These are phyloP conservation scores for Camptophora hylomeconis DNA, from an alignment of 2,329 filamentous ascomycete species.

Conservation along the genomic window DNA sequence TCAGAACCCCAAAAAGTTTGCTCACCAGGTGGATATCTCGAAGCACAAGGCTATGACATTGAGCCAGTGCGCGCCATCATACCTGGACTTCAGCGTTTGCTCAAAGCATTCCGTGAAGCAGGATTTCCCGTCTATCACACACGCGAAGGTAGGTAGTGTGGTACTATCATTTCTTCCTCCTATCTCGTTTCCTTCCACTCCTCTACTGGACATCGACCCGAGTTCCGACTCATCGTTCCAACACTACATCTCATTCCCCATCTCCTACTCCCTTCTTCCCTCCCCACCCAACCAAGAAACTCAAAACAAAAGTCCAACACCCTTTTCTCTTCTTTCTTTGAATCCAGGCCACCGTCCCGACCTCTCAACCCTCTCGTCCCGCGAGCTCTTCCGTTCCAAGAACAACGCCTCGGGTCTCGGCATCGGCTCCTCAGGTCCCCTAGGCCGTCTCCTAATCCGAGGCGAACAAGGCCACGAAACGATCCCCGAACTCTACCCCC, in stretches of 20 bases:
- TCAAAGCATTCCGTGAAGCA: constrained; percentile 25
- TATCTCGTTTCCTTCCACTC: no score
- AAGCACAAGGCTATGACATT: constrained; percentile 32
- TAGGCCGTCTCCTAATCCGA: constrained; percentile 45
- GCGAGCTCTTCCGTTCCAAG: constrained; percentile 40
- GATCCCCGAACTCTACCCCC: constrained; percentile 39
- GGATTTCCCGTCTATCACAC: constrained; percentile 33
- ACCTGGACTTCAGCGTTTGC: constrained; percentile 26
- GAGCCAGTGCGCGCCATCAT: constrained; percentile 26
- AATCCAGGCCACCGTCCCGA: constrained; percentile 36
- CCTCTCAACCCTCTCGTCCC: constrained; percentile 41
- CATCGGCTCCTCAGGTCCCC: constrained; percentile 39
- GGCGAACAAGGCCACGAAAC: constrained; percentile 47
- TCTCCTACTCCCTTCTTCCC: no score
- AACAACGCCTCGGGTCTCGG: constrained; percentile 39
- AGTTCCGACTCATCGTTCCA: constrained; percentile 20
- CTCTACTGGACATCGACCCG: no score
- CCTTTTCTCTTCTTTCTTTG: no score
- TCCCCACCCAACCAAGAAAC: no score
- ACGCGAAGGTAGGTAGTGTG: constrained; percentile 26
- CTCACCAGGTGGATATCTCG: constrained; percentile 30
- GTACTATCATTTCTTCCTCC: no score
- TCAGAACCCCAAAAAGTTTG: constrained; percentile 29
- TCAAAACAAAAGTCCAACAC: no score
- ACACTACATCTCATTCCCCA: constrained; percentile 40